These are phyloP conservation scores for Epichloe baconii DNA, from an alignment of 2,329 filamentous ascomycete species.

Conservation along the genomic window DNA sequence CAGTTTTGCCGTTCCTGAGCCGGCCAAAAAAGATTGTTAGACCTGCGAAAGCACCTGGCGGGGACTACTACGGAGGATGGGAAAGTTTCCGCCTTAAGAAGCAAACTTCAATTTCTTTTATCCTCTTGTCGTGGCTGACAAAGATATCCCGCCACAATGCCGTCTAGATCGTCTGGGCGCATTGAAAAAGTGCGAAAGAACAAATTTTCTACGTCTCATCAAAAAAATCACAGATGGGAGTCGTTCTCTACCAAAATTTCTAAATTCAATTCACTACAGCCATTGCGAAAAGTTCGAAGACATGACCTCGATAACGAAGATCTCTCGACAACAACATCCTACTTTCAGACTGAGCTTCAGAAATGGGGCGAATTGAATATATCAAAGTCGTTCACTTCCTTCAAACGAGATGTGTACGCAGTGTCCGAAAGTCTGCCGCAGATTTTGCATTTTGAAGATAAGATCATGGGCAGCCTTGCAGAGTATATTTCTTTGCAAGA, in stretches of 20 bases:
- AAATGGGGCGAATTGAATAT: slow-evolving; percentile 91
- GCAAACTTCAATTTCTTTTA: not conserved
- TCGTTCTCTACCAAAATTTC: slow-evolving; percentile 82
- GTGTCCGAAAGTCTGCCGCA: slow-evolving; percentile 84
- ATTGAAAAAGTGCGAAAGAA: slow-evolving; percentile 57
- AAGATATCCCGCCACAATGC: slow-evolving; percentile 34
- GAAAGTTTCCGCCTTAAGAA: not conserved
- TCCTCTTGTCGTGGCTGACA: slow-evolving; percentile 8
- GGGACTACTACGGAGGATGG: not conserved
- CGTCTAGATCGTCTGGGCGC: slow-evolving; percentile 49
- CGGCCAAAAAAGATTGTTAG: slow-evolving; percentile 18
- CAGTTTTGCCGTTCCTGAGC: slow-evolving; percentile 20
- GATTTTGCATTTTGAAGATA: slow-evolving; percentile 78
- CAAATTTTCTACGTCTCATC: slow-evolving; percentile 58
- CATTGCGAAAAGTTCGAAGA: slow-evolving; percentile 76
- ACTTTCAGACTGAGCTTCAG: slow-evolving; percentile 69
- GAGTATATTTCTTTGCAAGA: slow-evolving; percentile 68
- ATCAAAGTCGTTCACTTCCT: slow-evolving; percentile 65
- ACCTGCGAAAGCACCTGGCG: slow-evolving; percentile 11
- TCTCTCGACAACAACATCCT: slow-evolving; percentile 64
- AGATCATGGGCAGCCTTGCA: slow-evolving; percentile 66
- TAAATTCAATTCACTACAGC: slow-evolving; percentile 80
- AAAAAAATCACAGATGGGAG: slow-evolving; percentile 81
- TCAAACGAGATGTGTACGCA: slow-evolving; percentile 60
- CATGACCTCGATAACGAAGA: slow-evolving; percentile 73